Percentiles rank a stretch among this genome's conserved stretches.
Conservation (phyloP, 805 yeast species). For the Wickerhamiella bombiphila region DNA sequence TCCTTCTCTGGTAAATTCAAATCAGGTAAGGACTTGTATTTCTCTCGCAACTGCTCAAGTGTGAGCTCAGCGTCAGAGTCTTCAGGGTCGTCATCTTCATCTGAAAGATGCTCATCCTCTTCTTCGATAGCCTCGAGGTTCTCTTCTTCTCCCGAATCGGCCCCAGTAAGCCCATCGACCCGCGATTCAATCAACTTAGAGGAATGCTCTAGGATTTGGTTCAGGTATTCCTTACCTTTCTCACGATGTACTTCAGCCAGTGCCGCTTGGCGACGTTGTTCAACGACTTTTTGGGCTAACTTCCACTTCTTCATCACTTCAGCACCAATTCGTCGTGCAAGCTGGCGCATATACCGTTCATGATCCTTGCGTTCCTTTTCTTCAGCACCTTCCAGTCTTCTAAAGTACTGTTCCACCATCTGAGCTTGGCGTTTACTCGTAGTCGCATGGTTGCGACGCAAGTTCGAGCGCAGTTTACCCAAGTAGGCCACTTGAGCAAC, state of each 20-base stretch:
- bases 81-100: conserved; percentile 19
- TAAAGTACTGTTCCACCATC: conserved; percentile 77
- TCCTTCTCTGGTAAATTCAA: conserved; percentile 7
- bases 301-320: conserved; percentile 86
- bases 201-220: conserved; percentile 80
- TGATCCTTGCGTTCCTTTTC: conserved; percentile 65
- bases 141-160: conserved; percentile 21
- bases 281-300: conserved; percentile 62
- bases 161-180: conserved; percentile 26
- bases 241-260: conserved; percentile 59
- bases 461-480: conserved; percentile 54
- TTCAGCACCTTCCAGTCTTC: conserved; percentile 73
- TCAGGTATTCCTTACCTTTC: conserved; percentile 74
- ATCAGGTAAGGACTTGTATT: conserved; percentile 34
- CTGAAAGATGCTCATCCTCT: conserved; percentile 17
- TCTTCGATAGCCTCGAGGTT: conserved; percentile 22
- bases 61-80: conserved; percentile 37
- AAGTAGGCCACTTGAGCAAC: conserved; percentile 60
- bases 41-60: conserved; percentile 40
- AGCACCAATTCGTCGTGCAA: conserved; percentile 70
- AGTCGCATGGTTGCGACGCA: conserved; percentile 47
- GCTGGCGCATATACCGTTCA: conserved; percentile 49
- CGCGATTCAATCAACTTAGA: conserved; percentile 84
- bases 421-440: conserved; percentile 58
- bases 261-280: conserved; percentile 54